These are phyloP conservation scores for Aspergillus ellipticus DNA, from an alignment of 495 filamentous ascomycete species.

Conservation along the genomic window DNA sequence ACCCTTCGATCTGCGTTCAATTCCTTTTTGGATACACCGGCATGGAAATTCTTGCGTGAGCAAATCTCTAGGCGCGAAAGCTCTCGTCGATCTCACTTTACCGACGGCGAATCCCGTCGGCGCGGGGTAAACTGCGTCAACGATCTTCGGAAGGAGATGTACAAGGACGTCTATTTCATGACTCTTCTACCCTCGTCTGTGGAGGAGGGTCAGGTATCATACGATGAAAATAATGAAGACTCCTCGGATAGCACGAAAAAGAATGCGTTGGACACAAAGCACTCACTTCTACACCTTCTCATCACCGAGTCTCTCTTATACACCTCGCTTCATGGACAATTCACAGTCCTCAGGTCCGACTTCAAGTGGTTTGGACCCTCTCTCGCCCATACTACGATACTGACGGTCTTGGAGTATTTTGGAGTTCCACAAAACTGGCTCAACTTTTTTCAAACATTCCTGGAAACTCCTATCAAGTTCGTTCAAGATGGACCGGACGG, in stretches of 20 bases:
- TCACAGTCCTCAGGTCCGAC: conserved; percentile 58
- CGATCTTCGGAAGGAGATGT: conserved; percentile 32
- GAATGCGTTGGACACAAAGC: conserved; percentile 52
- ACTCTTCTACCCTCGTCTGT: conserved; percentile 39
- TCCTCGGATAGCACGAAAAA: conserved; percentile 21
- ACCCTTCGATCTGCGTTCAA: conserved; percentile 46
- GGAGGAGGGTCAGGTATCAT: conserved; percentile 19
- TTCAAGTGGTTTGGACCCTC: conserved; percentile 61
- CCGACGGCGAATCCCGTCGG: conserved; percentile 22
- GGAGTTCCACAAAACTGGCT: conserved; percentile 58
- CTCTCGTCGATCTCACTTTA: conserved; percentile 47
- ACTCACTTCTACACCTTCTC: conserved; percentile 58
- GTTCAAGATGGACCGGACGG: conserved; percentile 46
- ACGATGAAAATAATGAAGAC: conserved; percentile 32
- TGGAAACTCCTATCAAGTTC: conserved; percentile 59
- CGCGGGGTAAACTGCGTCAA: conserved; percentile 24
- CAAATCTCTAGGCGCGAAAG: conserved; percentile 42
- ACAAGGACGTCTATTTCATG: conserved; percentile 53
- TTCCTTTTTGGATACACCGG: conserved; percentile 25
- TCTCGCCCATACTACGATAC: conserved; percentile 57
- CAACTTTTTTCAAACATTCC: conserved; percentile 57
- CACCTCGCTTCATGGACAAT: conserved; percentile 50
- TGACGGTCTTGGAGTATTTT: conserved; percentile 55
- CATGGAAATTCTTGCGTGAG: conserved; percentile 35
- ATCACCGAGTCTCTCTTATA: conserved; percentile 61